Evolutionary conservation across 306 rosid genomes (phyloP).

Genomic region (Elaeagnus macrophylla): DNA sequence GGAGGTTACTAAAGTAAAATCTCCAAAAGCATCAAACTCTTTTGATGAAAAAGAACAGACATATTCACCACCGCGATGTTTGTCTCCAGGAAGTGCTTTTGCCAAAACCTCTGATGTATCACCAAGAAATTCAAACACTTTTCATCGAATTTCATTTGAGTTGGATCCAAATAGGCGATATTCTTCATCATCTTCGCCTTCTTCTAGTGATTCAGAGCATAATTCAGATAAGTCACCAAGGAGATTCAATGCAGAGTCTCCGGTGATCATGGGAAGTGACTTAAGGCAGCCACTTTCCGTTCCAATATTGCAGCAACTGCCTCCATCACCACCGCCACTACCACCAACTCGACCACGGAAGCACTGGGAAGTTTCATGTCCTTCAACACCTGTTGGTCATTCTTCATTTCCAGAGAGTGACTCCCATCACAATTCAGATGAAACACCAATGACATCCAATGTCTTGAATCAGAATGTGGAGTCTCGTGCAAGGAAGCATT

Average conservation of each 20-base stretch:
- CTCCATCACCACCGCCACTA: constrained; percentile 13
- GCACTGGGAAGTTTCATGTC: no score
- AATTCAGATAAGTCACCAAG: constrained; percentile 18
- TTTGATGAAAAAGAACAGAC: constrained; percentile 14
- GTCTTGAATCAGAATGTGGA: constrained; percentile 6
- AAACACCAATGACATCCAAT: constrained; percentile 14
- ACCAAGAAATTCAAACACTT: constrained; percentile 15
- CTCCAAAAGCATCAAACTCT: constrained; percentile 14
- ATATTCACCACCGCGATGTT: neutral
- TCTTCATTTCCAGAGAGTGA: constrained; percentile 20
- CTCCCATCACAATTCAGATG: constrained; percentile 16
- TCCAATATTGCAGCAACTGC: no score
- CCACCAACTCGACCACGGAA: neutral
- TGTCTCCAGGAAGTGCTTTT: constrained; percentile 7
- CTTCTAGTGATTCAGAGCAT: constrained; percentile 8
- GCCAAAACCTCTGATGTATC: constrained; percentile 11
- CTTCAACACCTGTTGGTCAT: no score
- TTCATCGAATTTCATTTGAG: constrained; percentile 5
- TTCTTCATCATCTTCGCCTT: constrained; percentile 13
- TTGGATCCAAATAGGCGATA: constrained; percentile 18
- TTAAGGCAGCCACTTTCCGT: constrained; percentile 8
- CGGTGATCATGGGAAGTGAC: constrained; percentile 1
- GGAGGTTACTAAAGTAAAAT: neutral
- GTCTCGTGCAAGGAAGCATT: no score
- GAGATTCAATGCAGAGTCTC: constrained; percentile 6